Evolutionary conservation across 441 rosid species (phyloP).

Genomic region (Populus hybrid): DNA sequence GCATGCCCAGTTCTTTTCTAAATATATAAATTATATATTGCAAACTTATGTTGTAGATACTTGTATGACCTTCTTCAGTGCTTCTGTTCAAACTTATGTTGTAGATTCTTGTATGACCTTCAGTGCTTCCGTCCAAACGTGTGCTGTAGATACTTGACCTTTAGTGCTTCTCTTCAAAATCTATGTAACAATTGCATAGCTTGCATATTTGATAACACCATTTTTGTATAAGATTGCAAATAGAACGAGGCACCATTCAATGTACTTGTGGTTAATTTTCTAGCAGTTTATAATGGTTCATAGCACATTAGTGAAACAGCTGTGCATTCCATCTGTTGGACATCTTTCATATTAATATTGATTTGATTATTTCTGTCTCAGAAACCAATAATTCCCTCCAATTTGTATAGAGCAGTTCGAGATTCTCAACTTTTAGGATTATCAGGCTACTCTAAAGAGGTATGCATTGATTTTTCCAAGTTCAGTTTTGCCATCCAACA

Average conservation of each 20-base stretch:
- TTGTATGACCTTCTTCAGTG: neutral
- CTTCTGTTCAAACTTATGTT: neutral
- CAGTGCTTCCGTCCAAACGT: neutral
- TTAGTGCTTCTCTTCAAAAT: neutral
- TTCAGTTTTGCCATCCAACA: neutral
- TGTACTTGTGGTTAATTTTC: neutral
- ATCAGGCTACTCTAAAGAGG: constrained; percentile 93
- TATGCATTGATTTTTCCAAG: constrained; percentile 22
- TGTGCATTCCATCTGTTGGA: neutral
- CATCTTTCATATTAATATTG: neutral
- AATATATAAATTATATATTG: neutral
- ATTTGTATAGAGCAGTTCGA: constrained; percentile 68
- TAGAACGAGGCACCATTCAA: no score
- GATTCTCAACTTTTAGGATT: constrained; percentile 87
- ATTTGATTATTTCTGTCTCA: constrained; percentile 26
- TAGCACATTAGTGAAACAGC: neutral
- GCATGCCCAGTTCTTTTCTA: neutral
- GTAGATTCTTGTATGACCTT: neutral
- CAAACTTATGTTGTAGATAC: neutral
- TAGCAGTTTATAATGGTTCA: neutral
- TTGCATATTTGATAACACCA: neutral
- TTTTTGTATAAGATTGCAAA: neutral
- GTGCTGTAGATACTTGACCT: neutral
- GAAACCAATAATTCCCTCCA: constrained; percentile 82
- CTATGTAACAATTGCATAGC: neutral